Percentiles rank a stretch among this genome's conserved stretches.
phyloP scores from a whole-genome alignment of 345 rosid species.

The Clarkia xantiana region DNA sequence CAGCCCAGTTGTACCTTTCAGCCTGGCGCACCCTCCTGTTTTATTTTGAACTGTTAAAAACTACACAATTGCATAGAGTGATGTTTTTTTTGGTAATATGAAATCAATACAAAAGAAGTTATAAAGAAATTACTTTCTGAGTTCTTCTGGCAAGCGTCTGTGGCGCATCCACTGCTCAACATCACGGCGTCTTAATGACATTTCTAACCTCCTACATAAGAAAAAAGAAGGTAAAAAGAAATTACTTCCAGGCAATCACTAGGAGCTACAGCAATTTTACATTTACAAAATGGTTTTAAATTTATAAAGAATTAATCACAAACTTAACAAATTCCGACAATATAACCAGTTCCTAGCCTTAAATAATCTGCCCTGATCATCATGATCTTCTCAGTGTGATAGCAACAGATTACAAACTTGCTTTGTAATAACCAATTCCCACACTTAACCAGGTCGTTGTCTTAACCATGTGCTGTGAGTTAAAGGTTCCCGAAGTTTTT shows the following conservation, averaged over 20 bases:
- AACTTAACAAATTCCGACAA: too few species aligned
- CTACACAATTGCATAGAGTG: background rate
- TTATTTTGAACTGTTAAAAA: background rate
- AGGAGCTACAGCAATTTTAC: too few species aligned
- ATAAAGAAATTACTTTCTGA: conserved; percentile 34
- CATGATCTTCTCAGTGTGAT: too few species aligned
- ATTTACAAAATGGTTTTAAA: too few species aligned
- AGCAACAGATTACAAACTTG: too few species aligned
- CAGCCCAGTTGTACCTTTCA: conserved; percentile 79
- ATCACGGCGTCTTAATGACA: conserved; percentile 76
- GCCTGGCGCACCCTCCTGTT: conserved; percentile 66
- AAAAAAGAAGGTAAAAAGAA: background rate
- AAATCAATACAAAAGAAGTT: background rate
- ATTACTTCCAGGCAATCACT: background rate
- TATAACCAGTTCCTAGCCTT: too few species aligned
- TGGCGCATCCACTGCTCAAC: conserved; percentile 96
- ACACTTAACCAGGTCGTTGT: too few species aligned
- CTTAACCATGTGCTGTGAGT: background rate
- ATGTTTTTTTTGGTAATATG: background rate
- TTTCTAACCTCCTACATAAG: conserved; percentile 53
- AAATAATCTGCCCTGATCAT: too few species aligned
- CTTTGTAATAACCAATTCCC: too few species aligned
- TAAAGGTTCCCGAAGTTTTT: background rate
- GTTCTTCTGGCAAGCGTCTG: conserved; percentile 51
- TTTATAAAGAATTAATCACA: too few species aligned